Conservation (phyloP, 805 yeast genomes). For the Groenewaldozyma tartarivorans region DNA sequence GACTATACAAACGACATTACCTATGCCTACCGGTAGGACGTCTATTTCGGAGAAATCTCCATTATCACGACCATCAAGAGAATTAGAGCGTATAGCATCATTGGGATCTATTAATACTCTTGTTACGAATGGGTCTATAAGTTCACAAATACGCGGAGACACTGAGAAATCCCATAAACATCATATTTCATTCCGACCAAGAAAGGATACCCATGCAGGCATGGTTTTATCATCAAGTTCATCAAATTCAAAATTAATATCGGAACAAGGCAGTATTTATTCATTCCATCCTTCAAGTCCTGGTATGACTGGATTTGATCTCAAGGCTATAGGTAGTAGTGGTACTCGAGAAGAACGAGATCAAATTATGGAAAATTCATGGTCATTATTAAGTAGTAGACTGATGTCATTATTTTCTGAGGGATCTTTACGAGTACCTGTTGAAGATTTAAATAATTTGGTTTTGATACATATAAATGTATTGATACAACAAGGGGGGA, state of each 20-base stretch:
- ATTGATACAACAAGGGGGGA: constrained; percentile 30
- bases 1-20: constrained; percentile 20
- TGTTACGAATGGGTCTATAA: not conserved
- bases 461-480: constrained; percentile 33
- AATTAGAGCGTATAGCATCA: constrained; percentile 30
- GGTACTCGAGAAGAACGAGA: constrained; percentile 27
- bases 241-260: constrained; percentile 33
- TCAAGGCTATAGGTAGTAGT: constrained; percentile 15
- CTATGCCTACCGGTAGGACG: constrained; percentile 18
- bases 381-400: constrained; percentile 36
- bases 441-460: constrained; percentile 47
- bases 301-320: constrained; percentile 24
- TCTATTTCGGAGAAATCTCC: constrained; percentile 24
- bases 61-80: constrained; percentile 26
- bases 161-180: constrained; percentile 17
- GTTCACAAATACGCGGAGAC: constrained; percentile 11
- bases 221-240: constrained; percentile 33
- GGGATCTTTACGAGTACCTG: constrained; percentile 40
- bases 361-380: constrained; percentile 37
- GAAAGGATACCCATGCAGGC: constrained; percentile 30
- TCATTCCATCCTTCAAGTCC: constrained; percentile 32
- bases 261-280: constrained; percentile 33
- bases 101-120: constrained; percentile 19
- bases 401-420: constrained; percentile 40
- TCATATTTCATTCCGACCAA: constrained; percentile 29